These are phyloP conservation scores for Penicillium tannophilum DNA, from an alignment of 495 filamentous ascomycete genomes.

Conservation along the genomic window DNA sequence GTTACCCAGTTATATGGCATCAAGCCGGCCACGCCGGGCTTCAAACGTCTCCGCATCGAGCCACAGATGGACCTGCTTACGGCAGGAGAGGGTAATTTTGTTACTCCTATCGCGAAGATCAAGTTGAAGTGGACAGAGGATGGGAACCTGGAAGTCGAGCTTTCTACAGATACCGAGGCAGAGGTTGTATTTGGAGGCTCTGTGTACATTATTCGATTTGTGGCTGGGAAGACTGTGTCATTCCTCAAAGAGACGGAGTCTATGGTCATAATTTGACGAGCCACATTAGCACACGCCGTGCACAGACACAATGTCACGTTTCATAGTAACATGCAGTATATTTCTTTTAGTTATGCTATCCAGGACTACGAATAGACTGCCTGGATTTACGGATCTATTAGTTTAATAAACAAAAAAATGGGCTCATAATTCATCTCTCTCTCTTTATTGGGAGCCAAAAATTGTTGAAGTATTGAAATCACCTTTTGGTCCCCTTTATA, in stretches of 20 bases:
- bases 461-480: no score
- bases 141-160: constrained; percentile 10
- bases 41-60: constrained; percentile 21
- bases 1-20: constrained; percentile 26
- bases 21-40: constrained; percentile 20
- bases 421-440: no score
- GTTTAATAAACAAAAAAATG: no score
- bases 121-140: constrained; percentile 13
- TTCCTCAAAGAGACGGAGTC: constrained; percentile 5
- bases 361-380: no score
- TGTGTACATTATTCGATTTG: neutral
- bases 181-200: constrained; percentile 12
- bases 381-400: no score
- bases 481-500: no score
- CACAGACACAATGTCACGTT: no score
- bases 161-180: constrained; percentile 9
- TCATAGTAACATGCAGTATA: no score
- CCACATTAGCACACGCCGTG: neutral
- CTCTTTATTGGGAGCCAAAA: no score
- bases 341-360: no score
- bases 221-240: constrained; percentile 3
- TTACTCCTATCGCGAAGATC: constrained; percentile 10
- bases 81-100: constrained; percentile 13
- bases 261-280: neutral
- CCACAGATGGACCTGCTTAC: constrained; percentile 17